Evolutionary conservation across 2,329 filamentous ascomycete species (phyloP), one percentile per base, ranked within the genome.

Genomic region (Rhinocladiella similis): DNA sequence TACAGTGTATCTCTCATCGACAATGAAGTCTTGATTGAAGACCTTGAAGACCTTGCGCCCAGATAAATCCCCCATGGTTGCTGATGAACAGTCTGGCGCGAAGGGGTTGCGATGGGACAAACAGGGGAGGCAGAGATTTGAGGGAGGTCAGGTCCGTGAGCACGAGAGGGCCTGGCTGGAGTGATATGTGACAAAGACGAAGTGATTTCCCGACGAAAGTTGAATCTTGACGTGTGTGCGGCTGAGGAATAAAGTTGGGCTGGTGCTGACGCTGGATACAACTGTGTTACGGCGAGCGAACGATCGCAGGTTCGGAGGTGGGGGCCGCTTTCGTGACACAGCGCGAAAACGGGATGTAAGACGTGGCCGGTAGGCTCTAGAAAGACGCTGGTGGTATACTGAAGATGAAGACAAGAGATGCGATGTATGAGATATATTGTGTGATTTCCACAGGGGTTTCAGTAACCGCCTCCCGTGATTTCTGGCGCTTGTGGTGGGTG

Each of bases 1-100:
- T 64, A 99, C 94, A 64, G 90, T 96, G 79, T 99, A 99, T 69
- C 93, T 87, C 77, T 97, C 93, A 73, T 97, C 94, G 70, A 97
- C 94, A 67, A 97, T 87, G 73, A 99, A 99, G 80, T 99, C 94
- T 73, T 99, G 94, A 82, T 97, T 97, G 80, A 99, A 99, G 74
- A 99, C 92, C 86, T 96, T 96, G 83, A 96, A 97, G 75, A 93
- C 85, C 83, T 96, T 97, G 77, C 91, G 88, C 71, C 86, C 86
- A 62, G 79, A 76, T 60, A 86, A 74, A 67, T 86, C 83, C 64
- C 79, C 74, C 83, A 86, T 86, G 68, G 55, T 71, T 56, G 53
- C 42, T 48, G 35, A 35, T 35, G 41, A 43, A 18, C 33, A 36
- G 18, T 27, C 14, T 9, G 14, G 25, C 46, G 29, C 29, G 29